A percentile compares a stretch with the other conserved stretches of the same genome.
phyloP scores from a whole-genome alignment of 768 basidiomycete species.

The Cubamyces sp. region DNA sequence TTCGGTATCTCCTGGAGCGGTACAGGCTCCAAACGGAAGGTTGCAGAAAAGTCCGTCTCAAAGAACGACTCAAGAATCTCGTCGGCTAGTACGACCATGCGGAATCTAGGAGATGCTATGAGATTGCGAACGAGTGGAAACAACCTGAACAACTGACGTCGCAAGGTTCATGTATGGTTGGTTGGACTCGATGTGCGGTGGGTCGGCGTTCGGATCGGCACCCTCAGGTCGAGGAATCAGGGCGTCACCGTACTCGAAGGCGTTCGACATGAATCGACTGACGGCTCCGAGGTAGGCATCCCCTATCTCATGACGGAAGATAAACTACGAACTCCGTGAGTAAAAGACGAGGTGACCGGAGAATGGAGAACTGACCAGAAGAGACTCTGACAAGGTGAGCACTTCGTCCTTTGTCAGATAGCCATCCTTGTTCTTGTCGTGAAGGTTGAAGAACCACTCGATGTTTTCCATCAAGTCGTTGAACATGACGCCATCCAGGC shows the following conservation, averaged over 20 bases:
- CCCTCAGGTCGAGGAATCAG: constrained; percentile 63
- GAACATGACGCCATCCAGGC: constrained; percentile 90
- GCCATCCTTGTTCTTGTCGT: constrained; percentile 96
- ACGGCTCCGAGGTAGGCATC: constrained; percentile 97
- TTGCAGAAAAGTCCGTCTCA: constrained; percentile 85
- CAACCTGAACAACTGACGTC: constrained; percentile 52
- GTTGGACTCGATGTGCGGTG: constrained; percentile 62
- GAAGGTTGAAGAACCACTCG: constrained; percentile 97
- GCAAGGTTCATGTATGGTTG: constrained; percentile 92
- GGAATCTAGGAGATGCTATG: constrained; percentile 62
- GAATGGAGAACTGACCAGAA: constrained; percentile 62
- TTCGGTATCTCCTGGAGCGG: constrained; percentile 68
- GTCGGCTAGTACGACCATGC: constrained; percentile 98
- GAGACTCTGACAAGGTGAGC: constrained; percentile 89
- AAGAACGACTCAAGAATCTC: constrained; percentile 97
- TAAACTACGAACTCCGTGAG: constrained; percentile 63
- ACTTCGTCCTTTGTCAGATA: constrained; percentile 96
- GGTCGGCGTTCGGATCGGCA: constrained; percentile 40
- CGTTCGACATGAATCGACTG: constrained; percentile 96
- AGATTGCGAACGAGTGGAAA: not conserved
- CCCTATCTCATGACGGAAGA: constrained; percentile 95
- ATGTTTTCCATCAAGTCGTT: constrained; percentile 98
- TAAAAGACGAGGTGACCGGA: constrained; percentile 14
- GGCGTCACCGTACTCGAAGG: constrained; percentile 98
- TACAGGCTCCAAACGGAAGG: constrained; percentile 79